Base-by-base conservation (phyloP, 805 yeast genomes). In the Cyberlindnera mrakii region DNA sequence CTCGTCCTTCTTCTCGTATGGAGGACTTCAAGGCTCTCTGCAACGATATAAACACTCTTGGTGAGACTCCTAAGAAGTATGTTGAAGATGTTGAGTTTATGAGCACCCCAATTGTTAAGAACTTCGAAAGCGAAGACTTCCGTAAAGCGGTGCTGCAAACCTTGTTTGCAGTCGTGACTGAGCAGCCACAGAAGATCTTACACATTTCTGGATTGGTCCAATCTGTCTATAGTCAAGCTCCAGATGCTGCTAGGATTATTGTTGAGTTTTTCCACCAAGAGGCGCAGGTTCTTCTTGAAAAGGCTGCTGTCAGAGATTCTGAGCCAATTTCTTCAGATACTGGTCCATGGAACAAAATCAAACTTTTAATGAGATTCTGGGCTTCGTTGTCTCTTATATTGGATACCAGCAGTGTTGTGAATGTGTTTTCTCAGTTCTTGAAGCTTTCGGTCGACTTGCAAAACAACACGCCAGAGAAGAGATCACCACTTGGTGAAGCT, bases 161-260 rank as follows among this genome's bases (percentile, higher is more conserved):
- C 2, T 57, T 89, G 20, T 73, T 74, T 42, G 86, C 95, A 3
- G 74, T 85, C 35, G 71, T 83, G 10, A 64, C 76, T 25, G 98
- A 93, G 62, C 96, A 91, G 62, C 98, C 99, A 0, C 96, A 90
- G 49, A 93, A 90, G 60, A 75, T 83, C 46, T 78, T 82, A 13
- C 75, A 81, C n/a, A 63, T 91, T 44, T 75, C 88, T 23, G 78
- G 81, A 8, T 68, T 88, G 50, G 65, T 89, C 5, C 73, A 82
- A 54, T 67, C 80, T 18, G 79, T 86, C 37, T 82, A 84, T 63
- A 69, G 83, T 19, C 73, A 74, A 45, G 79, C 78, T 60, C 73
- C 76, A 30, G 67, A 75, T 32, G 80, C 86, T 35, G 91, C 95
- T 40, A 77, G 78, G 51, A 75, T 76, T 39, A 75, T 86, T 11